Evolutionary conservation across 2,329 filamentous ascomycete species (phyloP), one percentile per base, ranked within the genome.

Genomic region (Acephala macrosclerotiorum): DNA sequence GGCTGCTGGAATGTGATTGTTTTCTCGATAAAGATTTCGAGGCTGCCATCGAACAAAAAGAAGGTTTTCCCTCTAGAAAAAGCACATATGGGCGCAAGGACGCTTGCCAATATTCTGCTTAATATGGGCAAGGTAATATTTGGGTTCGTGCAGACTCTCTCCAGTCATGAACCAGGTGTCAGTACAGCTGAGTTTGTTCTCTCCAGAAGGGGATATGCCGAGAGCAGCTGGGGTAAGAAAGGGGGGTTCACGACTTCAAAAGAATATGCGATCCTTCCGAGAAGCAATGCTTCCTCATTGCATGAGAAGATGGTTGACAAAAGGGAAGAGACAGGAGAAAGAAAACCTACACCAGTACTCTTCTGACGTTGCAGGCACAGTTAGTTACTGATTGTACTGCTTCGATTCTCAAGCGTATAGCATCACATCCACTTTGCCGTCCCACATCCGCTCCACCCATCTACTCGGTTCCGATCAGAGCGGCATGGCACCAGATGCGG

Each of bases 1-100:
- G 69, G 70, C 68, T 70, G 61, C 65, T 66, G 64, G 69, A 71
- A 68, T 68, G 60, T 64, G 65, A 70, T 61, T n/a, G n/a, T n/a
- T n/a, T n/a, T n/a, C 64, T 61, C 55, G 64, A 42, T 35, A 20
- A 25, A 60, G 36, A 58, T 25, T 36, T 22, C 20, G 45, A 64
- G 36, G 16, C 45, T 49, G 22, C n/a, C 22, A 42, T 58, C 57
- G 40, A 38, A 58, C 57, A 38, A 58, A n/a, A 42, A 25, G 33
- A 22, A 60, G 36, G 51, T 22, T 47, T 29, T 57, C 58, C 20
- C 20, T 20, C 33, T 42, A 56, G 20, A 60, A 60, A 58, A 60
- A 64, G 56, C 35, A 42, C 29, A 45, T 20, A 55, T 18, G 22
- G 2, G 33, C 29, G 55, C 55, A 57, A 38, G 55, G 55, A 38